Base-by-base conservation (phyloP, 2,329 filamentous ascomycete genomes). In the Zymoseptoria ardabiliae region DNA sequence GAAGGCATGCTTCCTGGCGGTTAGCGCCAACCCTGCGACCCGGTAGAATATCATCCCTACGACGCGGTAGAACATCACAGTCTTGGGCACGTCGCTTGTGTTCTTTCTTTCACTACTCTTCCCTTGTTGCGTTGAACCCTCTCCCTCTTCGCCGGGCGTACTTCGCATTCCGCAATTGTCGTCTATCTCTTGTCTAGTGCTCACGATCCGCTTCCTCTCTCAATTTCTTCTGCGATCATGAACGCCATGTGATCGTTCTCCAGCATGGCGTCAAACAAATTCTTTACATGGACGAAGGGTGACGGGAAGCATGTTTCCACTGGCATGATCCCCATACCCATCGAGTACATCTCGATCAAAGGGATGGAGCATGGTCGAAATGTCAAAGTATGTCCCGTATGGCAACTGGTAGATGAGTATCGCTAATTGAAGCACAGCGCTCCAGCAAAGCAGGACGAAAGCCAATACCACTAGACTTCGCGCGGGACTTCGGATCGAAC, bases 241-340 rank as follows among this genome's bases (percentile, higher is more conserved):
- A 45, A 45, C 4, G 6, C 17, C 10, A 63, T 63, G 60, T 61
- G 49, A 55, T 60, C 20, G 2, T 11, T 28, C 50, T 35, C 50
- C 25, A 58, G 45, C 30, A 77, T 77, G 73, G 70, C 68, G 9
- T 70, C 75, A 22, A 56, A 48, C n/a, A 76, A 74, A 55, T 73
- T 77, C 61, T 76, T 76, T 54, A 76, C 75, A 53, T 77, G 77
- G 76, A 75, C 74, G 13, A 77, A 76, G 57, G 69, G 69, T 67
- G 75, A 65, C 67, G 72, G 67, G 65, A 71, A 59, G 54, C 65
- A 65, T 63, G 70, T 65, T 9, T 73, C 72, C 2, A 71, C 73
- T n/a, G 75, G 74, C 8, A 65, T 77, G 35, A 65, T 77, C 6
- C 66, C 74, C 8, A 75, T 77, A 23, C 67, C 68, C 19, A 65